Conservation (phyloP, 306 rosid species). For the Canavalia ensiformis region DNA sequence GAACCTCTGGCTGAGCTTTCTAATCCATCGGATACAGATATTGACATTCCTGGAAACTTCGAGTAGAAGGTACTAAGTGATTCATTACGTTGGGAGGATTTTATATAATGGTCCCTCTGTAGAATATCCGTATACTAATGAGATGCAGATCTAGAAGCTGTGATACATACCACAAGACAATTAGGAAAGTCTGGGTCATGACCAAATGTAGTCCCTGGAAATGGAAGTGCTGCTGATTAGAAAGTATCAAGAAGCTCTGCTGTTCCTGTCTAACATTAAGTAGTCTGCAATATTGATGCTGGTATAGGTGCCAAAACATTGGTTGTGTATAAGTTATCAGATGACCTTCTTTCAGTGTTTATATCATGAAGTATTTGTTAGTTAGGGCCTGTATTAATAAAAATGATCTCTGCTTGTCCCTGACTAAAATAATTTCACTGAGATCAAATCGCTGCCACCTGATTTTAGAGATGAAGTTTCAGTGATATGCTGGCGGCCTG, state of each 20-base stretch:
- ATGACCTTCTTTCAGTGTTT: conserved; percentile 47
- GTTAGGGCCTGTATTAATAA: conserved; percentile 38
- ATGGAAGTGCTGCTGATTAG: conserved; percentile 42
- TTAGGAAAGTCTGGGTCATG: conserved; percentile 44
- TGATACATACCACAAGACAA: conserved; percentile 42
- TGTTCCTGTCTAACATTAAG: conserved; percentile 46
- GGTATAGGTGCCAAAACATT: conserved; percentile 43
- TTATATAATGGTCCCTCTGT: conserved; percentile 46
- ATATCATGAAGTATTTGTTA: conserved; percentile 39
- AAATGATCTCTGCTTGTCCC: conserved; percentile 17
- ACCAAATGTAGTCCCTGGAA: conserved; percentile 36
- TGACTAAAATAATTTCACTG: conserved; percentile 18
- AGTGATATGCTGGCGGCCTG: conserved; percentile 27
- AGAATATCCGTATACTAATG: conserved; percentile 46
- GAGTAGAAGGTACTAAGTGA: conserved; percentile 76
- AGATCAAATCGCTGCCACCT: conserved; percentile 33
- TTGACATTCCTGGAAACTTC: conserved; percentile 82
- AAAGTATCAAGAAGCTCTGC: conserved; percentile 44
- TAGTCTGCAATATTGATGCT: conserved; percentile 41
- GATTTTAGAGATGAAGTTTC: conserved; percentile 38
- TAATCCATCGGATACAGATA: conserved; percentile 82
- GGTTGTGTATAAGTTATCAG: conserved; percentile 52
- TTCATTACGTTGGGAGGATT: conserved; percentile 40
- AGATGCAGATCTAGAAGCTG: conserved; percentile 56
- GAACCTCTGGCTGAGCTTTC: conserved; percentile 85